phyloP scores from a whole-genome alignment of 2,329 filamentous ascomycete genomes.

The Fusarium sp. region DNA sequence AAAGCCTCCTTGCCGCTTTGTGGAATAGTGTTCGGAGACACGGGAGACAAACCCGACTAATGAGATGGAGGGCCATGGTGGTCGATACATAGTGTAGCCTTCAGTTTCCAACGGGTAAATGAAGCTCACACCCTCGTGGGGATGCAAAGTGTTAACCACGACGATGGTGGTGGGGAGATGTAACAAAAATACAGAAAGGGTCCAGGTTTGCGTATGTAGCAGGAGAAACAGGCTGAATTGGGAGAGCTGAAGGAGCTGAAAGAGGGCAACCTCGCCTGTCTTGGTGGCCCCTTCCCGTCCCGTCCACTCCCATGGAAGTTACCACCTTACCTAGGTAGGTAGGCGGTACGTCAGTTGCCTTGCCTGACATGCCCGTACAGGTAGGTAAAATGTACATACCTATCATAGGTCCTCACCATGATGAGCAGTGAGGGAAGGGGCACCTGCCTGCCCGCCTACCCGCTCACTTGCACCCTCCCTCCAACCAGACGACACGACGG shows the following conservation, averaged over 20 bases:
- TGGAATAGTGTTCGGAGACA: constrained; percentile 25
- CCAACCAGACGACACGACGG: background rate
- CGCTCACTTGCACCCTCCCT: background rate
- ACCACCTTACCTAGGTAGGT: no score
- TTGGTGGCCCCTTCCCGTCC: background rate
- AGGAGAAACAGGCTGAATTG: constrained; percentile 13
- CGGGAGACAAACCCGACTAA: constrained; percentile 37
- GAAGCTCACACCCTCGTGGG: no score
- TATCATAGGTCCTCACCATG: background rate
- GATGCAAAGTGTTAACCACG: constrained; percentile 6
- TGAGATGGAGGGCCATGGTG: constrained; percentile 9
- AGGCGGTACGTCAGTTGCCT: no score
- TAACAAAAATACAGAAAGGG: background rate
- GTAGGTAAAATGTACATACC: no score
- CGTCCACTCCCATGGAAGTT: no score
- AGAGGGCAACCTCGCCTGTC: background rate
- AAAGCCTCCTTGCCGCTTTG: background rate
- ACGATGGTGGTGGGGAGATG: background rate
- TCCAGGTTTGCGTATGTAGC: background rate
- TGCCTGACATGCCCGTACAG: no score
- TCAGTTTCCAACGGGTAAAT: background rate
- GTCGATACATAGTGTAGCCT: background rate
- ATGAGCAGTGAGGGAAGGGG: background rate
- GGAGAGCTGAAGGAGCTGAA: constrained; percentile 9
- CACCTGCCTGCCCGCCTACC: constrained; percentile 18